A percentile compares a stretch with the other conserved stretches of the same genome.
Evolutionary conservation across 2,329 filamentous ascomycete genomes (phyloP).

Genomic region (Phoma sp.): DNA sequence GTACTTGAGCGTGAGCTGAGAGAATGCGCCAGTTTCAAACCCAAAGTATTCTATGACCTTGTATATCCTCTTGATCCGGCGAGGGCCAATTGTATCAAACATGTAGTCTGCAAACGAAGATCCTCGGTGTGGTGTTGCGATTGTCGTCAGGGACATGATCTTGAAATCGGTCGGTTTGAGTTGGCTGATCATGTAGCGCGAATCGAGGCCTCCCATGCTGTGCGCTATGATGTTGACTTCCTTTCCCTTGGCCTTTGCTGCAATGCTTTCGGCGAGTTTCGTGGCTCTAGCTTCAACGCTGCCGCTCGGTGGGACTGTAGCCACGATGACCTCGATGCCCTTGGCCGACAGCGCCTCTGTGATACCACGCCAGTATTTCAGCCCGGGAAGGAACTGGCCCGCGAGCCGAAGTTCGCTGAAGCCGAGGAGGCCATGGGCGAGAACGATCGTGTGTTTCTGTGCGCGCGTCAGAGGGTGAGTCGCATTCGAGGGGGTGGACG

Average conservation of each 20-base stretch:
- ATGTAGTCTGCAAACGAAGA: constrained; percentile 69
- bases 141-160: constrained; percentile 72
- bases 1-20: constrained; percentile 66
- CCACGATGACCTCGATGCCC: constrained; percentile 67
- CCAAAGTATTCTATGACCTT: constrained; percentile 62
- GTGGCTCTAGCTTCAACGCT: constrained; percentile 66
- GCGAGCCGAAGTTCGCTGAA: constrained; percentile 68
- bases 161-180: constrained; percentile 71
- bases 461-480: constrained; percentile 11
- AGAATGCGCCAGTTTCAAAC: constrained; percentile 66
- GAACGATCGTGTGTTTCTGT: constrained; percentile 64
- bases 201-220: constrained; percentile 67
- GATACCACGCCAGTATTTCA: constrained; percentile 72
- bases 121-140: constrained; percentile 68
- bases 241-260: constrained; percentile 60
- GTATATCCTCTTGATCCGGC: constrained; percentile 63
- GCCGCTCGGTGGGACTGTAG: constrained; percentile 65
- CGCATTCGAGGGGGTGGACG: constrained; percentile 26
- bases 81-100: constrained; percentile 65
- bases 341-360: constrained; percentile 64
- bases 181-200: constrained; percentile 69
- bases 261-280: constrained; percentile 62
- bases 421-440: constrained; percentile 71
- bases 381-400: constrained; percentile 61
- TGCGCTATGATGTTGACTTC: constrained; percentile 73